These are phyloP conservation scores for Huntiella savannae DNA, from an alignment of 2,329 filamentous ascomycete genomes.

Conservation along the genomic window DNA sequence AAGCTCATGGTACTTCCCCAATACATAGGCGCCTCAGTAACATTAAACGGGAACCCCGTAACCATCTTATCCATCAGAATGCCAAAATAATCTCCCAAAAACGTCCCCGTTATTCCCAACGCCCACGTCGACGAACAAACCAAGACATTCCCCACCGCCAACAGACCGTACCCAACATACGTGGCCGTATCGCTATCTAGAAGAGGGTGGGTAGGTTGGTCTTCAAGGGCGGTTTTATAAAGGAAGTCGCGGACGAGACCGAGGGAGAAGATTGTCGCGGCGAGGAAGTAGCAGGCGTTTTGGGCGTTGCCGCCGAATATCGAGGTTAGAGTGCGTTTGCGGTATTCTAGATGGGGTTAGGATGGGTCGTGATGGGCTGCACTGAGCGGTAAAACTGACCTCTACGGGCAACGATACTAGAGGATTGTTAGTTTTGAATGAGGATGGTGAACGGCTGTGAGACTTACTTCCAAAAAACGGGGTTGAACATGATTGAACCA, in stretches of 20 bases:
- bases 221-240: slow-evolving; percentile 66
- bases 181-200: slow-evolving; percentile 42
- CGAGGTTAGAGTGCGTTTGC: slow-evolving; percentile 72
- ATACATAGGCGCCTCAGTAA: slow-evolving; percentile 89
- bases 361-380: not conserved
- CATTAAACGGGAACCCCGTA: slow-evolving; percentile 87
- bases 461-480: slow-evolving; percentile 97
- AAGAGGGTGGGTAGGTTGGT: slow-evolving; percentile 55
- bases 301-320: slow-evolving; percentile 63
- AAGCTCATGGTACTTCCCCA: slow-evolving; percentile 87
- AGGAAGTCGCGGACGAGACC: slow-evolving; percentile 76
- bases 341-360: slow-evolving; percentile 49
- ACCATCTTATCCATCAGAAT: slow-evolving; percentile 94
- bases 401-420: slow-evolving; percentile 64
- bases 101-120: slow-evolving; percentile 86
- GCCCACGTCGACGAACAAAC: slow-evolving; percentile 82
- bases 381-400: slow-evolving; percentile 28
- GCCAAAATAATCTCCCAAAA: slow-evolving; percentile 95
- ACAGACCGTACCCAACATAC: slow-evolving; percentile 49
- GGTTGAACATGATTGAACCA: slow-evolving; percentile 76
- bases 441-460: not conserved
- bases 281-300: slow-evolving; percentile 75
- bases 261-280: slow-evolving; percentile 73
- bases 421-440: slow-evolving; percentile 18
- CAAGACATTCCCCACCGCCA: slow-evolving; percentile 60